Evolutionary conservation across 2,329 filamentous ascomycete species (phyloP).

Genomic region (Claviceps quebecensis): DNA sequence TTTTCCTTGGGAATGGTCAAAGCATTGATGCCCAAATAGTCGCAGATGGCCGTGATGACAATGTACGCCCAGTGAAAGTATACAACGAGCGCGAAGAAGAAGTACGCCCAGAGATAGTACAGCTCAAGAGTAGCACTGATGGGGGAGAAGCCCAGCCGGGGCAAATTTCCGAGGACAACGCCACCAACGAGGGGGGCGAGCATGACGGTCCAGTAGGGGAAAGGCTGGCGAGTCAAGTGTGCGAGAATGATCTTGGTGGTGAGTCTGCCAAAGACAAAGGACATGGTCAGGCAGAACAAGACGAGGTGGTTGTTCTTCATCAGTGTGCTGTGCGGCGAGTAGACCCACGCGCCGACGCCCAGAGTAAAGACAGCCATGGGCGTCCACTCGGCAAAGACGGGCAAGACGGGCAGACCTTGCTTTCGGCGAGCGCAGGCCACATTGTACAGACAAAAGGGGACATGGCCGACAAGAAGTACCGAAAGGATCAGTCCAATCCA

Average conservation of each 20-base stretch:
- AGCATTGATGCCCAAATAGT: slow-evolving; percentile 86
- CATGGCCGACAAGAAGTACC: slow-evolving; percentile 56
- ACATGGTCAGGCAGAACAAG: slow-evolving; percentile 83
- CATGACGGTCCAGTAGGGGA: slow-evolving; percentile 94
- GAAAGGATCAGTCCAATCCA: slow-evolving; percentile 63
- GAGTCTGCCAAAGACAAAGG: slow-evolving; percentile 96
- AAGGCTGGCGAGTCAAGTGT: slow-evolving; percentile 83
- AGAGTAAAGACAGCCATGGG: slow-evolving; percentile 73
- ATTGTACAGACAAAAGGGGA: slow-evolving; percentile 82
- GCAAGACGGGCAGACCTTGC: slow-evolving; percentile 58
- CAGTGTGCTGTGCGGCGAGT: slow-evolving; percentile 73
- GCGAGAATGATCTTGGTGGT: slow-evolving; percentile 98
- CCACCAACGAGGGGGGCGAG: slow-evolving; percentile 76
- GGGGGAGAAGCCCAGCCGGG: slow-evolving; percentile 55
- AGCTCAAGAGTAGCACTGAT: slow-evolving; percentile 56
- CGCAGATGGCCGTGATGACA: slow-evolving; percentile 82
- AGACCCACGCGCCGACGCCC: slow-evolving; percentile 70
- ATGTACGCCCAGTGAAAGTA: slow-evolving; percentile 90
- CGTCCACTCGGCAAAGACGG: slow-evolving; percentile 86
- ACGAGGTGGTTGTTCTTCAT: slow-evolving; percentile 76
- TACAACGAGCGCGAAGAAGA: slow-evolving; percentile 67
- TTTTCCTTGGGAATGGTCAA: slow-evolving; percentile 65
- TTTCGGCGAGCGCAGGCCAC: slow-evolving; percentile 63
- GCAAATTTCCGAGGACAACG: slow-evolving; percentile 70
- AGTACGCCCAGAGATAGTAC: slow-evolving; percentile 71